Base-by-base conservation (phyloP, 1,284 basidiomycete species). In the Boletellus deceptivus region DNA sequence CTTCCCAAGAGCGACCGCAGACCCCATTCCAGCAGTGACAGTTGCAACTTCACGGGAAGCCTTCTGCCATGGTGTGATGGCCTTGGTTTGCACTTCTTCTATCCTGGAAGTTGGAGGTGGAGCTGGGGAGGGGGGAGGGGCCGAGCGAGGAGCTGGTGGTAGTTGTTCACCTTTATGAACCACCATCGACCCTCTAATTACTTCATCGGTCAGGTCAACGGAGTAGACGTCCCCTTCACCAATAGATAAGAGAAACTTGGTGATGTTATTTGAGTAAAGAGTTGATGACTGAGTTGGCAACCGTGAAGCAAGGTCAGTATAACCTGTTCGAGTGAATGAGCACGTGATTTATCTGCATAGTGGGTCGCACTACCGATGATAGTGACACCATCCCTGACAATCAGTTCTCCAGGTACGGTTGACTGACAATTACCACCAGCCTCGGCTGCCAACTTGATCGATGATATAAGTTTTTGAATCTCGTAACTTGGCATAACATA, bases 231-330 rank as follows among this genome's bases (percentile, higher is more conserved):
- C 76, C 53, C 84, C 78, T 41, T 78, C 78, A 10, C 84, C 84
- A 1, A 93, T 82, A 2, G 89, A 91, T 16, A 93, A 75, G 37
- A 93, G 76, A 72, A 93, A 92, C 65, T 93, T 93, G 39, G 87
- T 87, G 60, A 93, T 85, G 64, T 93, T 93, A 70, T 93, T 93
- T 11, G 91, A 93, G 69, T 93, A 93, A 8, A 93, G 74, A 1
- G 89, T 90, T 5, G 89, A 91, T 4, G 89, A 89, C 63, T 93
- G 90, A 0, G 91, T 91, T 11, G 91, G 89, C 36, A 93, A 73
- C 33, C 91, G 80, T 20, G 89, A 91, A 5, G 90, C 86, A 41
- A 93, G 74, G 67, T 93, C 90, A 45, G 86, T 85, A 64, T 86
- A 87, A 40, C 89, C 88, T 90, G 51, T 20, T 53, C 34, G 37